Evolutionary conservation across 2,329 filamentous ascomycete genomes (phyloP), one percentile per base, ranked within the genome.

Genomic region (Colletotrichum nymphaeae): DNA sequence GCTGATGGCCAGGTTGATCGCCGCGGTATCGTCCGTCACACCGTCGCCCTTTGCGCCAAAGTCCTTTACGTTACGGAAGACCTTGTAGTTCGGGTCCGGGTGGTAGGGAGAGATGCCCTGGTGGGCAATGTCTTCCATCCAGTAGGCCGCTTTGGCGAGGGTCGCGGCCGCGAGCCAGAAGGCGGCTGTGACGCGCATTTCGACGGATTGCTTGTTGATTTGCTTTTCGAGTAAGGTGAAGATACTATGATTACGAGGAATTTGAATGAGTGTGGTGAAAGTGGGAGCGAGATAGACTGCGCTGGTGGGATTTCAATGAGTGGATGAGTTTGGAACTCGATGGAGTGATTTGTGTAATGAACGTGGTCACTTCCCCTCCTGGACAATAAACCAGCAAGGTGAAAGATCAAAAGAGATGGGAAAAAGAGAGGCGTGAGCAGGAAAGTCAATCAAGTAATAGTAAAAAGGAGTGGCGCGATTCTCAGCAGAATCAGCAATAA

Each of bases 21-120:
- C 82, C 9, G 75, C 78, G 2, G 81, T 83, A 49, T 83, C 81
- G 19, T 83, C 82, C 0, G 80, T 81, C 62, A 73, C 77, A 57
- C 83, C 83, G 69, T 84, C 82, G 3, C 83, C 83, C 46, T 74
- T 78, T 52, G 82, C 83, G 11, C 86, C 86, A 76, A 81, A 87
- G 63, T 83, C 81, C 76, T 84, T 86, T 56, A 88, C 86, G 71
- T 87, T 88, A 5, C 86, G 80, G 77, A 86, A 88, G 35, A 88
- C 81, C 28, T 81, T 76, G 77, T 88, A 88, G 26, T 72, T 75
- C 22, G 81, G 78, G 74, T 86, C 80, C 1, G 77, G 67, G 74
- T 87, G 86, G 80, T 87, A 88, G 2, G 86, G 81, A 0, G 86
- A 83, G 24, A 85, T 78, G 66, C 87, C 87, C 69, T 86, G 84